Evolutionary conservation across 1,139 yeast genomes (phyloP).

Genomic region (Lodderomyces elongisporus): DNA sequence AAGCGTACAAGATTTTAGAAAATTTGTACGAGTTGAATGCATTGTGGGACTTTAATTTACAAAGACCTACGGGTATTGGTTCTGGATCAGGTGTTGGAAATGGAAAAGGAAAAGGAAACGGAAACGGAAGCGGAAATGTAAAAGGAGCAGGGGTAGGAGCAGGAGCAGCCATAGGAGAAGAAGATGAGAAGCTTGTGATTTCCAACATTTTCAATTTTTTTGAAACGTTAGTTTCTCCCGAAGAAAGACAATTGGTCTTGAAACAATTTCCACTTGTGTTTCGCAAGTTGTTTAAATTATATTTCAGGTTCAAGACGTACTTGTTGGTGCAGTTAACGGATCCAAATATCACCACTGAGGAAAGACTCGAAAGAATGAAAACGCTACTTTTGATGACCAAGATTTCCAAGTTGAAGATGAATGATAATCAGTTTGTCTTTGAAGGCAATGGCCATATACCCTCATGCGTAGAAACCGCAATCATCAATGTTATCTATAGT

Average conservation of each 20-base stretch:
- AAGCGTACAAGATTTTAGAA: slow-evolving; percentile 69
- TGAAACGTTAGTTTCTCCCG: slow-evolving; percentile 47
- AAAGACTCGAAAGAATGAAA: slow-evolving; percentile 67
- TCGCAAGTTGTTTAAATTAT: slow-evolving; percentile 61
- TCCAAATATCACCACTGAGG: slow-evolving; percentile 46
- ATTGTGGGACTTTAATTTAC: slow-evolving; percentile 54
- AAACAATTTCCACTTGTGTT: slow-evolving; percentile 66
- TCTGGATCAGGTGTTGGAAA: no score
- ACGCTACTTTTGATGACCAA: slow-evolving; percentile 65
- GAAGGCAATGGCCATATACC: slow-evolving; percentile 58
- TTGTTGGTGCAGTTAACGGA: slow-evolving; percentile 66
- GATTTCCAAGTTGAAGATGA: slow-evolving; percentile 66
- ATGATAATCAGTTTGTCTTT: slow-evolving; percentile 52
- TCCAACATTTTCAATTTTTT: slow-evolving; percentile 71
- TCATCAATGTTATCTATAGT: slow-evolving; percentile 67
- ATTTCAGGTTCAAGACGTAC: slow-evolving; percentile 61
- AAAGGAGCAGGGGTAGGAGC: no score
- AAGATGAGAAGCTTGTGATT: slow-evolving; percentile 56
- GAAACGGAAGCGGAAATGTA: no score
- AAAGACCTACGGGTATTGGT: no score
- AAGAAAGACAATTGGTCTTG: slow-evolving; percentile 40
- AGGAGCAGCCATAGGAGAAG: slow-evolving; percentile 6
- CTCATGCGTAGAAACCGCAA: slow-evolving; percentile 79
- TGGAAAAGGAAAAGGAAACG: no score
- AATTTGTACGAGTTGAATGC: slow-evolving; percentile 50